phyloP scores from a whole-genome alignment of 2,329 filamentous ascomycete species.

The Aspergillus puulaauensis region DNA sequence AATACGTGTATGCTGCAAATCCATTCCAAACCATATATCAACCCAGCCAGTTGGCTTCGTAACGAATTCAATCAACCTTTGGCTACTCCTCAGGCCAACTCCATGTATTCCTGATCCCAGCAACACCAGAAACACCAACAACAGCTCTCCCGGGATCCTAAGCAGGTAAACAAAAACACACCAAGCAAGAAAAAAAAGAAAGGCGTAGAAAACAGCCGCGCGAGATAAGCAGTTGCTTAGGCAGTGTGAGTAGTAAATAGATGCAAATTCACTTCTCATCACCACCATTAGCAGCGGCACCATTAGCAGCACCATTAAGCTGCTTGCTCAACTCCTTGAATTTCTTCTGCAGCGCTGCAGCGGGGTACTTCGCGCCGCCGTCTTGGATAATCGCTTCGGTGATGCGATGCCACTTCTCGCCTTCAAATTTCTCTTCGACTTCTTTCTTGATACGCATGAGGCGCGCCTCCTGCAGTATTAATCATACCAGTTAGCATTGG shows the following conservation, averaged over 20 bases:
- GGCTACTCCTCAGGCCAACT: background rate
- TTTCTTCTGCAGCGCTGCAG: slow-evolving; percentile 36
- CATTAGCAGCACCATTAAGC: background rate
- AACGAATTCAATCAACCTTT: background rate
- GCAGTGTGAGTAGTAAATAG: background rate
- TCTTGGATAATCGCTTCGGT: slow-evolving; percentile 29
- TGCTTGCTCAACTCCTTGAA: slow-evolving; percentile 41
- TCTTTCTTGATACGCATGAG: slow-evolving; percentile 39
- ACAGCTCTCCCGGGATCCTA: background rate
- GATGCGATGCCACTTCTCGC: slow-evolving; percentile 41
- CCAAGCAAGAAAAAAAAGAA: background rate
- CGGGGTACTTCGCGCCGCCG: slow-evolving; percentile 34
- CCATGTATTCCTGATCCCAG: background rate
- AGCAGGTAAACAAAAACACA: background rate
- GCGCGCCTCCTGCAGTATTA: slow-evolving; percentile 21
- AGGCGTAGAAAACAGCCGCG: background rate
- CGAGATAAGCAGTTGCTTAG: background rate
- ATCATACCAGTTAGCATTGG: background rate
- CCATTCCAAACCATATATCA: background rate
- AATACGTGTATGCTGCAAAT: background rate
- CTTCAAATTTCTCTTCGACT: slow-evolving; percentile 40
- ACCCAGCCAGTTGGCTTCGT: background rate
- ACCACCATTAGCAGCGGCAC: background rate
- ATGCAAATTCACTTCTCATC: background rate
- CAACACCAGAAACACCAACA: background rate